Conservation (phyloP, 805 yeast genomes). For the Ogataea angusta region DNA sequence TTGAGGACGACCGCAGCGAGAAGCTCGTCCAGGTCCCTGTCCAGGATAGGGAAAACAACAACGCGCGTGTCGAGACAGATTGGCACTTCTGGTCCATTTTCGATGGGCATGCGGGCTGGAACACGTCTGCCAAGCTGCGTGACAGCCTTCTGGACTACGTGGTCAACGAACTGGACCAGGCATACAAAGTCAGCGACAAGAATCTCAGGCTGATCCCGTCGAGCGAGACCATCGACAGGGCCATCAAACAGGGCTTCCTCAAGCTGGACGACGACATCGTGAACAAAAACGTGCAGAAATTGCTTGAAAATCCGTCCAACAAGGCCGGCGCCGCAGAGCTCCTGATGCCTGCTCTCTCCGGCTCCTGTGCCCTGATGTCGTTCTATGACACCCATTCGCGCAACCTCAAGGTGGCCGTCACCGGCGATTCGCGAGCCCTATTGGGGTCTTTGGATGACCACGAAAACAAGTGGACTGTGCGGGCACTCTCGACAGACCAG, state of each 20-base stretch:
- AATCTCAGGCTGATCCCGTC: conserved; percentile 59
- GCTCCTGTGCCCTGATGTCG: conserved; percentile 88
- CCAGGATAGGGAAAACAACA: conserved; percentile 53
- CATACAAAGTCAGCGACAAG: conserved; percentile 52
- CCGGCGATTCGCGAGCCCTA: conserved; percentile 94
- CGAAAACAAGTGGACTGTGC: conserved; percentile 77
- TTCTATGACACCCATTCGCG: conserved; percentile 77
- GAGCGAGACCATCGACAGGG: conserved; percentile 69
- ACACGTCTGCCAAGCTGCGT: conserved; percentile 81
- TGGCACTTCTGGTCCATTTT: conserved; percentile 95
- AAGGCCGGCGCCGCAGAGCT: conserved; percentile 66
- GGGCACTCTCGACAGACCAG: conserved; percentile 84
- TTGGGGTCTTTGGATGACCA: conserved; percentile 63
- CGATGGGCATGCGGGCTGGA: conserved; percentile 98
- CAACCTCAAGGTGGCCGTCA: conserved; percentile 81
- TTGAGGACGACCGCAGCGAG: conserved; percentile 91
- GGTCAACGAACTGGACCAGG: conserved; percentile 68
- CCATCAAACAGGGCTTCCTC: conserved; percentile 76
- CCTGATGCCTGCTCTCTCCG: conserved; percentile 90
- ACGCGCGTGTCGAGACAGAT: conserved; percentile 49
- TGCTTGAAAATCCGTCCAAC: conserved; percentile 64
- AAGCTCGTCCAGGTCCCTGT: conserved; percentile 71
- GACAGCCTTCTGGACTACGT: conserved; percentile 76
- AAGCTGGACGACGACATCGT: conserved; percentile 86
- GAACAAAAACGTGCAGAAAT: conserved; percentile 62